Base-by-base conservation (phyloP, 73 alveolate genomes). In the Paramecium tetraurelia region DNA sequence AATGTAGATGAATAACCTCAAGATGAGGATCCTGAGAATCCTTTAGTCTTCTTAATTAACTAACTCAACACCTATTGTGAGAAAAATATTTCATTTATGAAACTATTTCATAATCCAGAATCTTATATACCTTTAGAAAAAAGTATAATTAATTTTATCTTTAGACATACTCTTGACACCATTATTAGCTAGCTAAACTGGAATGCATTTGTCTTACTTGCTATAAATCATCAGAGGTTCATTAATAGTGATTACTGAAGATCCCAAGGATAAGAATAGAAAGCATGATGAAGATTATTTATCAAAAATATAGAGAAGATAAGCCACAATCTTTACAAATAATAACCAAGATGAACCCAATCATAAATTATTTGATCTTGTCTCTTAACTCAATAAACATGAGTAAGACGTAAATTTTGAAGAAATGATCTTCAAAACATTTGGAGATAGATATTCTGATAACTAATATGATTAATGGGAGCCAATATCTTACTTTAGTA, bases 51-150 rank as follows among this genome's bases (percentile, higher is more conserved):
- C 11, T 20, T 63, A 27, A 63, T 63, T 63, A 63, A 63, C 24
- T 63, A 63, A 63, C 24, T 63, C 4, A 63, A 63, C 12, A 20
- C 12, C 2, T 63, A 31, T 27, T 63, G 84, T 27, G 84, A 63
- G 11, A 63, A 63, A 16, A 63, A 63, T 63, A 33, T 63, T 7
- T 63, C 31, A 31, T 63, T 63, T 33, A 63, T 63, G 84, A 63
- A 63, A 63, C 84, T 63, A 63, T 63, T 63, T 63, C 84, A 63
- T 33, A 63, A 63, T 63, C 46, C 84, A 63, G 84, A 63, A 33
- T 63, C 84, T n/a, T 63, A 27, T 33, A 63, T 63, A 3, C 84
- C 84, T 31, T 33, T 63, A 31, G 84, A 63, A 63, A 63, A 63
- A 63, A 63, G 84, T 63, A 63, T 20, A 18, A 27, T 31, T 63